Conservation (phyloP, 2,329 filamentous ascomycete genomes). For the Metarhizium guizhouense region DNA sequence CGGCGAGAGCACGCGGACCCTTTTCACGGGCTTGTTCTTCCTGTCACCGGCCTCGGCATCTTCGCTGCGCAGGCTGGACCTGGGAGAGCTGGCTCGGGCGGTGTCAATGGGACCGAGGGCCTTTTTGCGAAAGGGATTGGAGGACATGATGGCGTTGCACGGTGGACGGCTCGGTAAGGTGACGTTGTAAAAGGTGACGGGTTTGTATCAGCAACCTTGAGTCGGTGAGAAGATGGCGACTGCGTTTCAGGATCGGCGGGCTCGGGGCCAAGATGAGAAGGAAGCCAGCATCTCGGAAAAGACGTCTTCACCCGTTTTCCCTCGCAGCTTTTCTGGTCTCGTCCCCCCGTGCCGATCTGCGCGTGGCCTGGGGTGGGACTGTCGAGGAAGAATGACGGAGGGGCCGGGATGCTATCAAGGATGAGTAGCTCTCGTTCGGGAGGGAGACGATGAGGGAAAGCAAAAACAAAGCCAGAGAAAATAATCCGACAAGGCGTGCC, state of each 20-base stretch:
- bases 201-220: neutral
- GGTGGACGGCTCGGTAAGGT: neutral
- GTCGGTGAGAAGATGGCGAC: neutral
- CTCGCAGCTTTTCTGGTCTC: neutral
- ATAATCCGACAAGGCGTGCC: no score
- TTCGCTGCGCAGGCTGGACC: slow-evolving; percentile 11
- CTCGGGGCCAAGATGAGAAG: slow-evolving; percentile 3
- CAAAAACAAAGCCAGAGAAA: no score
- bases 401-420: neutral
- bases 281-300: slow-evolving; percentile 2
- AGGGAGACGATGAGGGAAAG: neutral
- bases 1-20: slow-evolving; percentile 57
- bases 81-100: slow-evolving; percentile 11
- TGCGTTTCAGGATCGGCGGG: slow-evolving; percentile 1
- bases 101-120: slow-evolving; percentile 9
- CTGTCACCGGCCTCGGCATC: slow-evolving; percentile 13
- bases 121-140: slow-evolving; percentile 17
- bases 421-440: neutral
- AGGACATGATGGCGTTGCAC: slow-evolving; percentile 10
- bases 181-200: neutral
- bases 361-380: no score
- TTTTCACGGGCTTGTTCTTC: slow-evolving; percentile 49
- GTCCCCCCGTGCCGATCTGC: neutral
- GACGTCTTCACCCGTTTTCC: neutral
- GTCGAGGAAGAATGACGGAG: no score